Evolutionary conservation across 2,329 filamentous ascomycete species (phyloP).

Genomic region (Aspergillus intermedius): DNA sequence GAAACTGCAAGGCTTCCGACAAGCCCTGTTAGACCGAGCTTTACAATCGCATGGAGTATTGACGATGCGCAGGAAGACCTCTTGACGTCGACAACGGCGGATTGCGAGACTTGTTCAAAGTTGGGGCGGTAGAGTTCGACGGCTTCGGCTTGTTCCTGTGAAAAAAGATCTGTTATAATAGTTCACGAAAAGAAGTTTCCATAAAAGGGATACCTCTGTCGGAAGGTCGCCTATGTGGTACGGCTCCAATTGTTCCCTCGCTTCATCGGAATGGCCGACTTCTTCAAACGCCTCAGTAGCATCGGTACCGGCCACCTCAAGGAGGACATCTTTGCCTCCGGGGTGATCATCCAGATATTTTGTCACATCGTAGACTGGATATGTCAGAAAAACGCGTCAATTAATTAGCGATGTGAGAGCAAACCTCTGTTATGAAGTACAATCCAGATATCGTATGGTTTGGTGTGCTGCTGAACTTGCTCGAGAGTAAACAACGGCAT

Average conservation of each 20-base stretch:
- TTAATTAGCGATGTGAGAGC: not conserved
- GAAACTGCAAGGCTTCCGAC: constrained; percentile 3
- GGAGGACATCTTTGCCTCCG: constrained; percentile 32
- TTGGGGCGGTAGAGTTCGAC: constrained; percentile 15
- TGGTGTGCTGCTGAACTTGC: constrained; percentile 44
- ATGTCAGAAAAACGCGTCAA: not conserved
- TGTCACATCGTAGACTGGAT: constrained; percentile 52
- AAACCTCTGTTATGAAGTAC: constrained; percentile 49
- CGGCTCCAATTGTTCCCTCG: constrained; percentile 32
- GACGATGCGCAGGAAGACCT: constrained; percentile 1
- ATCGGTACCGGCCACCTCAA: constrained; percentile 36
- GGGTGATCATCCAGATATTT: constrained; percentile 55
- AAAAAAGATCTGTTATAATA: not conserved
- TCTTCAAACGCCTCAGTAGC: constrained; percentile 37
- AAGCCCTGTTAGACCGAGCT: constrained; percentile 5
- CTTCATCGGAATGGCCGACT: constrained; percentile 40
- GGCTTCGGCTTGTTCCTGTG: constrained; percentile 12
- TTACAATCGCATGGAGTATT: constrained; percentile 1
- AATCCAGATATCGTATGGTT: constrained; percentile 47
- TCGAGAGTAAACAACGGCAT: constrained; percentile 11
- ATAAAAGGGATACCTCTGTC: constrained; percentile 4
- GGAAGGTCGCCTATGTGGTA: constrained; percentile 28
- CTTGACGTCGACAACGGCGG: constrained; percentile 11
- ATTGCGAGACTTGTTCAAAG: constrained; percentile 16
- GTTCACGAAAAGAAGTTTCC: not conserved